Evolutionary conservation across 2,329 filamentous ascomycete genomes (phyloP), one percentile per base, ranked within the genome.

Genomic region (Diatrype stigma): DNA sequence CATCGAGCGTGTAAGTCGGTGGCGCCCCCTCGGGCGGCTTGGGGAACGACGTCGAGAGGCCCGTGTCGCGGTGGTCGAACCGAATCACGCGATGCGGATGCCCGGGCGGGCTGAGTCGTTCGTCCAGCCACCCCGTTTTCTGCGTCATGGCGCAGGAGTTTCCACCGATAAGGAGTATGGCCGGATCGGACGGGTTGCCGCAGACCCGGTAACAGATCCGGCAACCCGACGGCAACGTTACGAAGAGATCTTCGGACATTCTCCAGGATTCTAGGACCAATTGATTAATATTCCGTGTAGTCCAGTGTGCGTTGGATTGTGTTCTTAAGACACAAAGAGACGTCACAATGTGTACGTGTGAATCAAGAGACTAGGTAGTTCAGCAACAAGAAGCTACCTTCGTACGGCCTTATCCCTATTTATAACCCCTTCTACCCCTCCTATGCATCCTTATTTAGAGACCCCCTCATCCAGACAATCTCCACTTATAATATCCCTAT

Each of bases 121-220:
- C 6, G 6, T 63, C 34, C 4, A 67, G 10, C 2, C 48, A 56
- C 12, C 59, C 62, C 1, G 47, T 38, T 54, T 61, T 63, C 19
- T 58, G 54, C 2, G 63, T 58, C 61, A 67, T 65, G 1, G 62
- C 58, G 6, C 54, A 45, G 1, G 42, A 48, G 45, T 61, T 10
- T 11, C 53, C 51, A 11, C 35, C 19, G 37, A 53, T 30, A n/a
- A 42, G 6, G n/a, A 51, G 22, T 26, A 67, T 56, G 2, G 60
- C 58, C 2, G 64, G 55, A 37, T 64, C 58, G 1, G 55, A 46
- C 1, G 55, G 55, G 16, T 60, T 48, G 23, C 64, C 64, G 22
- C 59, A 58, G 2, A 60, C 60, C 47, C 62, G 63, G 30, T 67
- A 67, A 51, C 63, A 68, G 23, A 68, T 56, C 11, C 59, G 57